Conservation (phyloP, 2,329 filamentous ascomycete genomes). For the Alternaria alternata region DNA sequence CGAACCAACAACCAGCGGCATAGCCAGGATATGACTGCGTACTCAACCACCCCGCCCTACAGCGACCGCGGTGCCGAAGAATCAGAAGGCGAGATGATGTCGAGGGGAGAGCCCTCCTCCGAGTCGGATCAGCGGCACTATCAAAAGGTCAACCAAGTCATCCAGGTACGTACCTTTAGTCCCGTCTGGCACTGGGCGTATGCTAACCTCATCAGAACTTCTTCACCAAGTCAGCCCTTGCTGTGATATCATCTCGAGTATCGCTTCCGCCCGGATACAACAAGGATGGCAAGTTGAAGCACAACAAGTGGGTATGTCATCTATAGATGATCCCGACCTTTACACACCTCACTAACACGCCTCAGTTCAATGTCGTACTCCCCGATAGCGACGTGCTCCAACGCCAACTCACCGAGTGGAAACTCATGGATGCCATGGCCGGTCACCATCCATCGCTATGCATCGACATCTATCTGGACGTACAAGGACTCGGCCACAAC, state of each 20-base stretch:
- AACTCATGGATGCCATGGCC: slow-evolving; percentile 76
- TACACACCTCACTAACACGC: slow-evolving; percentile 16
- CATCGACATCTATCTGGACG: slow-evolving; percentile 90
- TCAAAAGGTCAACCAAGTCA: slow-evolving; percentile 86
- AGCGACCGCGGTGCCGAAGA: slow-evolving; percentile 61
- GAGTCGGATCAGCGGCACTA: slow-evolving; percentile 44
- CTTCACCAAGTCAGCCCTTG: slow-evolving; percentile 84
- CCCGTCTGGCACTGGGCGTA: neutral
- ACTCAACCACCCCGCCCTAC: slow-evolving; percentile 60
- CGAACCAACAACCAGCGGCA: slow-evolving; percentile 79
- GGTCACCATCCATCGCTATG: slow-evolving; percentile 82
- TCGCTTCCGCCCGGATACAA: slow-evolving; percentile 68
- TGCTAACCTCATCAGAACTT: slow-evolving; percentile 73
- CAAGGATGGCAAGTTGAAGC: slow-evolving; percentile 68
- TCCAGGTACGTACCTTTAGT: slow-evolving; percentile 70
- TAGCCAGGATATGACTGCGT: slow-evolving; percentile 60
- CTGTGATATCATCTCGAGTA: slow-evolving; percentile 83
- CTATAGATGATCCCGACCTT: neutral
- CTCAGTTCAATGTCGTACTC: slow-evolving; percentile 91
- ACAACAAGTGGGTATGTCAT: slow-evolving; percentile 84
- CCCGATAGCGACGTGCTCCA: slow-evolving; percentile 89
- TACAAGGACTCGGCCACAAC: slow-evolving; percentile 77
- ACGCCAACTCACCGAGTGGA: slow-evolving; percentile 84
- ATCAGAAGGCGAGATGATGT: slow-evolving; percentile 57
- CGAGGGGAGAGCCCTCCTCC: slow-evolving; percentile 39